Evolutionary conservation across 495 filamentous ascomycete species (phyloP), one percentile per base, ranked within the genome.

Genomic region (Penicillium pulvis): DNA sequence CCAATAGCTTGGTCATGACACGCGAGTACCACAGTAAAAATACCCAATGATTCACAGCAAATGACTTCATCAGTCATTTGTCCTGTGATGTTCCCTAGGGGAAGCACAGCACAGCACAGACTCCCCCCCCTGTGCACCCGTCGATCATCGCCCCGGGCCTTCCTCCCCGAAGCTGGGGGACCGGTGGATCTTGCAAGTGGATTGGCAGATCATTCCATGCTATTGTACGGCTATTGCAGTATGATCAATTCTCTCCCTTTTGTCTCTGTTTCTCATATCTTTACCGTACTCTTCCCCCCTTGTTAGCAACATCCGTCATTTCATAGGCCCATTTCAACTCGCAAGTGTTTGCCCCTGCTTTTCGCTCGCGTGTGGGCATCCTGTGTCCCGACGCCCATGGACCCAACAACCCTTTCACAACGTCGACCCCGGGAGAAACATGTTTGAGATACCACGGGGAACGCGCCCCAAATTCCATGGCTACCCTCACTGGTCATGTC

Each of bases 141-240:
- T 57, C 52, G 64, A 67, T 62, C 65, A 30, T 53, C 28, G 20
- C 47, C 43, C 50, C 65, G 60, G 62, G 12, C 44, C 59, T 55
- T 60, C 49, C 44, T 55, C 63, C 65, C 65, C 57, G 59, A 63
- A 58, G 63, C 58, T 66, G 65, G 59, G 62, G 63, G 58, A 53
- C 30, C 39, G 39, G 31, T 53, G 19, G 24, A 56, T 50, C 53
- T 17, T 11, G 35, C 16, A 48, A 41, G 8, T 14, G 46, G 50
- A 66, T 63, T 66, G 61, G 62, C 35, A 55, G 57, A 65, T 68
- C 65, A 68, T 68, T 68, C 62, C 59, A 60, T 59, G 56, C 57
- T 58, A 41, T 41, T n/a, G 14, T 41, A n/a, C 20, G 20, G 20
- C 20, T 41, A 19, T 46, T 12, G 31, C n/a, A 16, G 12, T 12